These are phyloP conservation scores for Termitomyces sp. DNA, from an alignment of 768 basidiomycete genomes.

Conservation along the genomic window DNA sequence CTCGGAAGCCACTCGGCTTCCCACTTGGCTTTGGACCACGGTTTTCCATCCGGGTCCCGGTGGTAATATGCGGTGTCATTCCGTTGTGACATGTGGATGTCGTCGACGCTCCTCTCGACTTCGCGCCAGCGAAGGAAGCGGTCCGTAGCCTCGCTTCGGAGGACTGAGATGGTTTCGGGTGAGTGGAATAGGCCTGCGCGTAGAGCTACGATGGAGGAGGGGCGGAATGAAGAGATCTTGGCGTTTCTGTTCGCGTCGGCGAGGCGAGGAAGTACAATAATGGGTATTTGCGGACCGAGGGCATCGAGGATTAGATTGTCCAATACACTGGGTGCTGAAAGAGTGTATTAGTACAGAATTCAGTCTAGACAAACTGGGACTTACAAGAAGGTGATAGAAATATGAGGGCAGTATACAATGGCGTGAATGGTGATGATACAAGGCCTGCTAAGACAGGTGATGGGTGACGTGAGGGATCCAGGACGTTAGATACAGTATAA, in stretches of 20 bases:
- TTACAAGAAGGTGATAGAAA: constrained; percentile 49
- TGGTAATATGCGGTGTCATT: constrained; percentile 16
- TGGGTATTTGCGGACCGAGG: constrained; percentile 51
- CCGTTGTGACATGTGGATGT: constrained; percentile 30
- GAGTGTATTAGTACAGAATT: constrained; percentile 5
- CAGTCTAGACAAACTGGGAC: constrained; percentile 3
- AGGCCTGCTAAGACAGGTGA: constrained; percentile 47
- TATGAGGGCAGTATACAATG: constrained; percentile 58
- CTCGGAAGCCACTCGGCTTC: constrained; percentile 60
- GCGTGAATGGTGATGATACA: constrained; percentile 53
- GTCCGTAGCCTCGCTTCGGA: constrained; percentile 64
- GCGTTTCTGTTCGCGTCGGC: constrained; percentile 25
- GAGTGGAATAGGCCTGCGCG: constrained; percentile 61
- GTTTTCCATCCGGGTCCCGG: constrained; percentile 13
- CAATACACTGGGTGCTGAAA: constrained; percentile 28
- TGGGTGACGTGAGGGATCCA: constrained; percentile 50
- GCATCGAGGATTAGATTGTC: constrained; percentile 47
- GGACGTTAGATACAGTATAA: constrained; percentile 43
- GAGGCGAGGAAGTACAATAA: constrained; percentile 48
- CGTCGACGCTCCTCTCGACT: constrained; percentile 53
- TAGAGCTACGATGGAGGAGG: constrained; percentile 45
- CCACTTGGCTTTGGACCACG: constrained; percentile 64
- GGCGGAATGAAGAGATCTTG: constrained; percentile 55
- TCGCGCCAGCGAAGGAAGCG: constrained; percentile 73
- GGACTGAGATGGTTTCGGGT: constrained; percentile 51